Evolutionary conservation across 108 stramenopile species (phyloP).

Genomic region (Hondaea fermentalgiana): DNA sequence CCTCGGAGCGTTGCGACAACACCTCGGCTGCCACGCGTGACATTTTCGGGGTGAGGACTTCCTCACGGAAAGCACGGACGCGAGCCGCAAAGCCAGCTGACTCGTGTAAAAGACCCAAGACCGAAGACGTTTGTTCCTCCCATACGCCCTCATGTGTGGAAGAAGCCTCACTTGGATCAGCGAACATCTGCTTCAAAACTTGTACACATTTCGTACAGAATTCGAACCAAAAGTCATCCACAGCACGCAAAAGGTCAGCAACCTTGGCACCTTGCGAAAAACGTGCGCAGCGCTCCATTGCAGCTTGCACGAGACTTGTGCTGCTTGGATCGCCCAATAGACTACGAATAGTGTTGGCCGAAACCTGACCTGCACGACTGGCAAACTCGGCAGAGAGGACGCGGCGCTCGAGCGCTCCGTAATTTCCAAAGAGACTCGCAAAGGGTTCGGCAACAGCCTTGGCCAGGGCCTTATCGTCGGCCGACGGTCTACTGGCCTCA

Average conservation of each 20-base stretch:
- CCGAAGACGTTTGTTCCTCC: not conserved
- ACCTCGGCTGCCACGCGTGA: not conserved
- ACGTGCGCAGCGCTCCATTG: not conserved
- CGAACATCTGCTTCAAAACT: not conserved
- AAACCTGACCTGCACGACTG: not conserved
- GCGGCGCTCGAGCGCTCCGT: not conserved
- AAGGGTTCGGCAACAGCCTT: not conserved
- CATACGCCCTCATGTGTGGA: not conserved
- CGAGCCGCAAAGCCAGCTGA: not conserved
- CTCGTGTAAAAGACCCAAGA: not conserved
- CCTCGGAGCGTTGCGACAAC: not conserved
- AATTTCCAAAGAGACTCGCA: not conserved
- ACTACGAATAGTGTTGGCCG: not conserved
- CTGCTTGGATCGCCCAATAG: not conserved
- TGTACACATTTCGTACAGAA: not conserved
- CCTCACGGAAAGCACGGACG: not conserved
- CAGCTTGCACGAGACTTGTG: not conserved
- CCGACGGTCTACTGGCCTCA: too few species aligned
- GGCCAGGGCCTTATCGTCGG: not conserved
- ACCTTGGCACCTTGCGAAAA: not conserved
- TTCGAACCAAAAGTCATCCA: not conserved
- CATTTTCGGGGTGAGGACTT: not conserved
- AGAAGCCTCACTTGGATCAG: not conserved
- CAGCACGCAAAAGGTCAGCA: not conserved
- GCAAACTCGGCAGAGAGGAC: not conserved